Evolutionary conservation across 1,284 basidiomycete genomes (phyloP), one percentile per base, ranked within the genome.

Genomic region (Ganoderma multipileum): DNA sequence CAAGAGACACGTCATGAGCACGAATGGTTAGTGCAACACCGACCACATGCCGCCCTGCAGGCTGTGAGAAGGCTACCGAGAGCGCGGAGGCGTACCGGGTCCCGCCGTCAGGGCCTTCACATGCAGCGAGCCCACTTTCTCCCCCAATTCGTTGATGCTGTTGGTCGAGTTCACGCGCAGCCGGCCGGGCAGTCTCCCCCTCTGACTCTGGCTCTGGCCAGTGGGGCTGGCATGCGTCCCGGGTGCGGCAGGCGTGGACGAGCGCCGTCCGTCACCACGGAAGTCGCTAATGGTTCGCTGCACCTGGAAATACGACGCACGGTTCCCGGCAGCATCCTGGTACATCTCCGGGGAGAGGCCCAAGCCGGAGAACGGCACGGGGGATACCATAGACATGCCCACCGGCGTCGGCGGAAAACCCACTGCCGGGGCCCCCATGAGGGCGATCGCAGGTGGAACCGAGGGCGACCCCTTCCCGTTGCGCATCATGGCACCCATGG

Each of bases 401-500:
- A 57, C 30, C 7, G 70, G 67, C 61, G 68, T 68, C 26, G 67
- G 66, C 18, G 71, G 66, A 65, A 68, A 66, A 3, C 60, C 65
- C 26, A 73, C 59, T 20, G 73, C 66, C 39, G 69, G 63, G 7
- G 70, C 62, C 23, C 68, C 67, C 74, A 75, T 69, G 55, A 74
- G 69, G 61, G 72, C 64, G 61, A 75, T 70, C n/a, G 68, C 33
- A 18, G 74, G 72, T 16, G 73, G 66, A 57, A 68, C 67, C 14
- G 68, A 66, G n/a, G 79, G 76, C 55, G 72, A 71, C n/a, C 72
- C 61, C 63, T 65, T 76, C 33, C 71, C 55, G 54, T 71, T 72
- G 47, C 74, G 69, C 23, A 71, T 63, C 65, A 75, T 66, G 12
- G 65, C 63, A 44, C 65, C 65, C 30, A 71, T 65, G 38, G 69